Conservation (phyloP, 257 asterid species). For the Scutellaria baicalensis region DNA sequence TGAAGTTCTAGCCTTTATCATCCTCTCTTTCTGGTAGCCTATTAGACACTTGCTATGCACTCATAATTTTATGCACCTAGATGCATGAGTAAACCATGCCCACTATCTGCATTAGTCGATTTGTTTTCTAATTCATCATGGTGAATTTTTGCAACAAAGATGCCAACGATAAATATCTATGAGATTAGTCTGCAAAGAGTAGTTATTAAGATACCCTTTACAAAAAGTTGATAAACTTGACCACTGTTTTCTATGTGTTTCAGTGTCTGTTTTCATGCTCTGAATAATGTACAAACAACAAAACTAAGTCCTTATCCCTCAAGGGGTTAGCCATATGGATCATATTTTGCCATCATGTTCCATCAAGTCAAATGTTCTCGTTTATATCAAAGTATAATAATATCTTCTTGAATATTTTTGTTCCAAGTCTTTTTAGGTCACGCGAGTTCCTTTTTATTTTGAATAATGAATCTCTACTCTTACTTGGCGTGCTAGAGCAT, state of each 20-base stretch:
- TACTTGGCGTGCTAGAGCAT: background rate
- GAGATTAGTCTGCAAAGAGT: slow-evolving; percentile 4
- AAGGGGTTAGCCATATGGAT: too few species aligned
- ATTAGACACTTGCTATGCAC: background rate
- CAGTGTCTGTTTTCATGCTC: background rate
- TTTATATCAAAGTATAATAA: too few species aligned
- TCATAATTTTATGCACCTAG: slow-evolving; percentile 7
- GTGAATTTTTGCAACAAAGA: background rate
- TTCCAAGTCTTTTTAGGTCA: too few species aligned
- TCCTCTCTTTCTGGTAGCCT: background rate
- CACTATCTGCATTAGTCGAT: slow-evolving; percentile 5
- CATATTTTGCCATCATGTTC: too few species aligned
- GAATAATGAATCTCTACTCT: too few species aligned
- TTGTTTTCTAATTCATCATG: background rate
- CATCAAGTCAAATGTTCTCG: too few species aligned
- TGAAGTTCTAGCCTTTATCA: slow-evolving; percentile 11
- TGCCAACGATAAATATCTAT: background rate
- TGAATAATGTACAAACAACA: background rate
- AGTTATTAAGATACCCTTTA: background rate
- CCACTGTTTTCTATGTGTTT: background rate
- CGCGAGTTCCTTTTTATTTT: too few species aligned
- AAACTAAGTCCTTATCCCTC: too few species aligned
- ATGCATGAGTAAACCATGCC: background rate
- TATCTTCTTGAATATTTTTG: too few species aligned
- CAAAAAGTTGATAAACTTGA: background rate